These are phyloP conservation scores for Spathaspora arborariae DNA, from an alignment of 805 yeast genomes.

Conservation along the genomic window DNA sequence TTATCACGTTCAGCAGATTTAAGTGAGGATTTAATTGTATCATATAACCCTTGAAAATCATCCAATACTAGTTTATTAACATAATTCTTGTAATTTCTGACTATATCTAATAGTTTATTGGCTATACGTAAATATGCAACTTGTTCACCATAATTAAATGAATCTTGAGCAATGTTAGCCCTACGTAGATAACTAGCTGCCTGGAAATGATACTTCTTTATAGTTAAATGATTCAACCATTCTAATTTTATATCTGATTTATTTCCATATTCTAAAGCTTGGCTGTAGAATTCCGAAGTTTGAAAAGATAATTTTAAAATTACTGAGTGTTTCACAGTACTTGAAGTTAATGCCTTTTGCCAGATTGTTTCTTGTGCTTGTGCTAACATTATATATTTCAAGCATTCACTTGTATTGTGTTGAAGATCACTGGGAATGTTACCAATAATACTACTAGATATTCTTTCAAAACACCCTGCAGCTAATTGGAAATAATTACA, in stretches of 20 bases:
- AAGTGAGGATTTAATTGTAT: conserved; percentile 42
- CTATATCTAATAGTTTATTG: conserved; percentile 29
- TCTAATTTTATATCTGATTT: conserved; percentile 52
- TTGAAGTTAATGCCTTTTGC: conserved; percentile 66
- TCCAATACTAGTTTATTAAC: conserved; percentile 42
- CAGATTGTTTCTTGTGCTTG: conserved; percentile 88
- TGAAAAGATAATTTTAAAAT: conserved; percentile 65
- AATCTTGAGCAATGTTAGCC: conserved; percentile 46
- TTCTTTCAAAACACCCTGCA: conserved; percentile 57
- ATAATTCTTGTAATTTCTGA: conserved; percentile 36
- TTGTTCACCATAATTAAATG: conserved; percentile 65
- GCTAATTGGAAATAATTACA: conserved; percentile 66
- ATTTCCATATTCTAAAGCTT: conserved; percentile 36
- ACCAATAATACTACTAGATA: conserved; percentile 1
- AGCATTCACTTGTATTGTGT: conserved; percentile 44
- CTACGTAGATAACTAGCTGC: conserved; percentile 69
- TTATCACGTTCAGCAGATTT: conserved; percentile 70
- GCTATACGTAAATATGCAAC: conserved; percentile 55
- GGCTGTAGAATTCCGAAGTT: conserved; percentile 52
- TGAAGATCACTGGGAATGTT: conserved; percentile 45
- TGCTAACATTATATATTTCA: conserved; percentile 59
- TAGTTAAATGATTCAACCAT: conserved; percentile 59
- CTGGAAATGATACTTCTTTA: conserved; percentile 61
- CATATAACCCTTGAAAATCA: conserved; percentile 50
- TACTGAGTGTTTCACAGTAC: conserved; percentile 45